Percentiles rank a stretch among this genome's conserved stretches.
phyloP scores from a whole-genome alignment of 495 filamentous ascomycete species.

The Diplogelasinospora grovesii region DNA sequence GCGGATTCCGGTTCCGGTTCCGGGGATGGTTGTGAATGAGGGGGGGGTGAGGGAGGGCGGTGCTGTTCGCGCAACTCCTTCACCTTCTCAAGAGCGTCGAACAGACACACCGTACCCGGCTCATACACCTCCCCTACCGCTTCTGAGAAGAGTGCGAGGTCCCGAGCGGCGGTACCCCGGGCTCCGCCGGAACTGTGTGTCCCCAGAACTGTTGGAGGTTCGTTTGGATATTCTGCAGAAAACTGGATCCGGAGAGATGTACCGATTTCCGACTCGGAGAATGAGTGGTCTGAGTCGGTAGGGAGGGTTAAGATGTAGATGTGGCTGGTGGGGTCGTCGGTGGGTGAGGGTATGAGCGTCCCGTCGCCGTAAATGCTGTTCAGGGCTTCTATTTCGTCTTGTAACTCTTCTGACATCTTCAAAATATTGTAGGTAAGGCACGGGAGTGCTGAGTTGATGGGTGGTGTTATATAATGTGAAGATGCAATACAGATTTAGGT shows the following conservation, averaged over 20 bases:
- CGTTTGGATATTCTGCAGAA: conserved; percentile 61
- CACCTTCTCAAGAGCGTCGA: conserved; percentile 71
- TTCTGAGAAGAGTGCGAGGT: conserved; percentile 58
- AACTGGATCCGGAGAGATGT: conserved; percentile 59
- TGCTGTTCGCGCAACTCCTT: conserved; percentile 18
- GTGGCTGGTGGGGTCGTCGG: conserved; percentile 1
- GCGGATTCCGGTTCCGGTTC: conserved; percentile 1
- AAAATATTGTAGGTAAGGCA: too few relatives aligned
- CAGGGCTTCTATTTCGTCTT: conserved; percentile 80
- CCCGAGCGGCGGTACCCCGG: conserved; percentile 62
- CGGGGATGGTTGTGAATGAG: not conserved
- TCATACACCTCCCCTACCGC: conserved; percentile 59
- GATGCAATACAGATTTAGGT: too few relatives aligned
- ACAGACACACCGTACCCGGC: conserved; percentile 77
- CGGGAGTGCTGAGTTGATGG: too few relatives aligned
- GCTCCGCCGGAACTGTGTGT: conserved; percentile 52
- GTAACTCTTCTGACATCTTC: conserved; percentile 68
- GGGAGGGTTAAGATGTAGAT: conserved; percentile 49
- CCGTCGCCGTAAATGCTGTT: conserved; percentile 84
- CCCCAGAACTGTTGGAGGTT: conserved; percentile 62
- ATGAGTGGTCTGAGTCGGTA: conserved; percentile 26
- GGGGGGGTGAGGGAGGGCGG: not conserved
- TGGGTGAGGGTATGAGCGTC: conserved; percentile 43
- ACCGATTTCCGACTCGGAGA: too few relatives aligned
- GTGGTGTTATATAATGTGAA: too few relatives aligned